A percentile compares a stretch with the other conserved stretches of the same genome.
Evolutionary conservation across 805 yeast genomes (phyloP).

Genomic region (Candida nemodendra): DNA sequence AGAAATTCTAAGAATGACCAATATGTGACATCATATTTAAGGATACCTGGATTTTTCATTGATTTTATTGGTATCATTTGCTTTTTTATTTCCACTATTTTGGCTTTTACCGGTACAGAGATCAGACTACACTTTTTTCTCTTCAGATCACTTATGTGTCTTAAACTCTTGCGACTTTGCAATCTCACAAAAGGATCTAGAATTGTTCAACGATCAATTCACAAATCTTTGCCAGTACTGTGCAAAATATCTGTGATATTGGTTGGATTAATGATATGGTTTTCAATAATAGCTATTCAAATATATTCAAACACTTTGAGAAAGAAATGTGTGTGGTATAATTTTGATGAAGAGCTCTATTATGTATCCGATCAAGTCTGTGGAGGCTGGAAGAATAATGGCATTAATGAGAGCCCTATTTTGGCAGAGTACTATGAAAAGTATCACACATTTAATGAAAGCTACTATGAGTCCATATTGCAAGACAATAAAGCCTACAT

Average conservation of each 20-base stretch:
- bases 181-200: slow-evolving; percentile 70
- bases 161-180: slow-evolving; percentile 65
- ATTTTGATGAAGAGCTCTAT: slow-evolving; percentile 50
- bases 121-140: slow-evolving; percentile 49
- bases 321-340: slow-evolving; percentile 78
- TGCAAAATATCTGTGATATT: slow-evolving; percentile 67
- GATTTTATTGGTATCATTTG: slow-evolving; percentile 64
- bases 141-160: slow-evolving; percentile 63
- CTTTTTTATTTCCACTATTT: slow-evolving; percentile 66
- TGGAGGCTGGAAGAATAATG: slow-evolving; percentile 5
- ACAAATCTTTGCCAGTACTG: slow-evolving; percentile 72
- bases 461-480: slow-evolving; percentile 46
- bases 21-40: slow-evolving; percentile 54
- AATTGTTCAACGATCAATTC: slow-evolving; percentile 61
- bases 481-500: slow-evolving; percentile 55
- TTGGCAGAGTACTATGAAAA: slow-evolving; percentile 37
- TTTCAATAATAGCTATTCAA: slow-evolving; percentile 80
- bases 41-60: slow-evolving; percentile 76
- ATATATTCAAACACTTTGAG: slow-evolving; percentile 74
- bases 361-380: slow-evolving; percentile 37
- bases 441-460: slow-evolving; percentile 66
- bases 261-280: slow-evolving; percentile 70
- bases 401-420: slow-evolving; percentile 1
- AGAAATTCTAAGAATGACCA: neutral
- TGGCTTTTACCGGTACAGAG: slow-evolving; percentile 48